Evolutionary conservation across 345 rosid genomes (phyloP), one percentile per base, ranked within the genome.

Genomic region (Pistacia vera): DNA sequence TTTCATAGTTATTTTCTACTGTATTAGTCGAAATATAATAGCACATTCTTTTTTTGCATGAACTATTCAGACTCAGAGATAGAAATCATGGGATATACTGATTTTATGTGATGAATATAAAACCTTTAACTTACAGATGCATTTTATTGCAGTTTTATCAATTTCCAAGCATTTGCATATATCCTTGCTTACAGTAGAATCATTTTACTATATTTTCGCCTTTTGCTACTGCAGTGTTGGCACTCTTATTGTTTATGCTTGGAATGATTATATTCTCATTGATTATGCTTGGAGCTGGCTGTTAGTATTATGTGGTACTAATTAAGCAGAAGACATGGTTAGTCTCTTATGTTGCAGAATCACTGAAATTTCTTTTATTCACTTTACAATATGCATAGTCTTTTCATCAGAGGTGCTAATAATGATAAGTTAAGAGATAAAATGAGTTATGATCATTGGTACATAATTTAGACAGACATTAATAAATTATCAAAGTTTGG

Each of bases 401-500:
- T 72, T 49, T 38, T 64, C 25, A 54, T 1, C 38, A 54, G 25
- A 64, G 62, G 38, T 54, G 38, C 70, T 2, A 52, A 38, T 4
- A 36, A 49, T 38, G 7, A 51, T 14, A 14, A 52, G 38, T 54
- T 44, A 52, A 28, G 63, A 36, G 16, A 73, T 33, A 51, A 73
- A 52, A 18, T 52, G n/a, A 54, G 61, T 63, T 52, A 54, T n/a
- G 22, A 64, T 22, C 38, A 54, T 55, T 36, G 20, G 52, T 65
- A 38, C 63, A 54, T 64, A 33, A 64, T 10, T 13, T 56, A 74
- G 71, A 51, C 41, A 52, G 0, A 30, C 33, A 73, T 62, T 30
- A 16, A 61, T 33, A 73, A 35, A 73, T 73, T 25, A 33, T 48
- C 18, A 13, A 35, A 5, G 69, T 63, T 61, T 28, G 75, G 67